Conservation (phyloP, 1,139 yeast species). For the Pichia sp. region DNA sequence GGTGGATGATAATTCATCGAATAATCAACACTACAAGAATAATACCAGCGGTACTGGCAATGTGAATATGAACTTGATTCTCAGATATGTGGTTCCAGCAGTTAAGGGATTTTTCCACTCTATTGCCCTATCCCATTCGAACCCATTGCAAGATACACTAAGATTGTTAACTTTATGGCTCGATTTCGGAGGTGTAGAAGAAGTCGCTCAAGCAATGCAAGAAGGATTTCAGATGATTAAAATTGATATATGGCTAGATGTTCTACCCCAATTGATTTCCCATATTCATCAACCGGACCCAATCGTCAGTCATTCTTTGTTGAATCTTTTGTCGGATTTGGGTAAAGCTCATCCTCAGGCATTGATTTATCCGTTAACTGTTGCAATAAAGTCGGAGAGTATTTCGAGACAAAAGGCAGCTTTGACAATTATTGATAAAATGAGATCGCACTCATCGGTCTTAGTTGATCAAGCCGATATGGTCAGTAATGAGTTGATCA, state of each 20-base stretch:
- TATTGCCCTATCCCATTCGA: constrained; percentile 77
- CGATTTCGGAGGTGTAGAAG: constrained; percentile 87
- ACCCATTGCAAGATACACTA: constrained; percentile 86
- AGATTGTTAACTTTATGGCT: constrained; percentile 91
- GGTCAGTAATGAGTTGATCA: constrained; percentile 86
- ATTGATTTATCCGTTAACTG: constrained; percentile 88
- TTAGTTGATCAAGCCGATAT: constrained; percentile 89
- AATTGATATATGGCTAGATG: constrained; percentile 92
- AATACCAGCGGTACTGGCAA: constrained; percentile 14
- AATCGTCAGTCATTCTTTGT: constrained; percentile 69
- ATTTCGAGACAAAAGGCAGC: constrained; percentile 89
- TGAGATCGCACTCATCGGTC: constrained; percentile 78
- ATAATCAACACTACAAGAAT: background rate
- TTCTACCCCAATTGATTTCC: constrained; percentile 90
- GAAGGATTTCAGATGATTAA: constrained; percentile 89
- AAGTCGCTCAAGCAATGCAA: constrained; percentile 83
- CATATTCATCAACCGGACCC: constrained; percentile 95
- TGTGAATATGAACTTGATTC: constrained; percentile 28
- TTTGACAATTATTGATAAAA: constrained; percentile 78
- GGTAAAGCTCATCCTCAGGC: constrained; percentile 98
- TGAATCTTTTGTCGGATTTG: constrained; percentile 74
- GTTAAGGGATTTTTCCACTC: constrained; percentile 94
- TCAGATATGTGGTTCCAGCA: constrained; percentile 89
- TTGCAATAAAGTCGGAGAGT: constrained; percentile 92
- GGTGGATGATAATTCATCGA: constrained; percentile 7